These are phyloP conservation scores for Calonectria hongkongensis DNA, from an alignment of 2,329 filamentous ascomycete species.

Conservation along the genomic window DNA sequence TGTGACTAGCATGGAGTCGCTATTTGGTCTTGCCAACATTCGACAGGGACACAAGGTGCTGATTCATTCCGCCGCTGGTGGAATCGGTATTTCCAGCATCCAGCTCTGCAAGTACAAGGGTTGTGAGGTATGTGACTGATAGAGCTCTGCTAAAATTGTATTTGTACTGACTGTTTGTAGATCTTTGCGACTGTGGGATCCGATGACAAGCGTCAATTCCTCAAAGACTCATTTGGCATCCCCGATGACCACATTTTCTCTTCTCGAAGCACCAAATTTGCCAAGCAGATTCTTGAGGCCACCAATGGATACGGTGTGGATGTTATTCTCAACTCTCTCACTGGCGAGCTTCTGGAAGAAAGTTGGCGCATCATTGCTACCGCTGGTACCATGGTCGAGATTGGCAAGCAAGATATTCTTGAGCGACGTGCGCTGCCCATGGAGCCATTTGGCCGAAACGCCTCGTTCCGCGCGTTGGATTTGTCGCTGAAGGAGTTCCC, in stretches of 20 bases:
- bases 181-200: slow-evolving; percentile 20
- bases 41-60: slow-evolving; percentile 53
- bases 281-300: slow-evolving; percentile 11
- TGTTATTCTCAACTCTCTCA: slow-evolving; percentile 60
- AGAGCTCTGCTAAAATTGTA: neutral
- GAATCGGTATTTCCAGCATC: slow-evolving; percentile 58
- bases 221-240: slow-evolving; percentile 10
- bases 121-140: slow-evolving; percentile 32
- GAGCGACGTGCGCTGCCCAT: slow-evolving; percentile 54
- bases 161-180: neutral
- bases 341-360: slow-evolving; percentile 57
- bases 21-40: slow-evolving; percentile 35
- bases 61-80: slow-evolving; percentile 58
- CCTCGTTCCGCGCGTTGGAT: slow-evolving; percentile 14
- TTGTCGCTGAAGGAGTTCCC: slow-evolving; percentile 17
- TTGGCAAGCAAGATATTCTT: slow-evolving; percentile 59
- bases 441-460: slow-evolving; percentile 57
- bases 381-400: slow-evolving; percentile 57
- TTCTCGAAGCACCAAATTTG: slow-evolving; percentile 9
- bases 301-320: slow-evolving; percentile 55
- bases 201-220: slow-evolving; percentile 18
- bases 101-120: slow-evolving; percentile 43
- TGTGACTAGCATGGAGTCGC: slow-evolving; percentile 56
- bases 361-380: slow-evolving; percentile 60
- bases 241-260: slow-evolving; percentile 22